A percentile compares a stretch with the other conserved stretches of the same genome.
phyloP scores from a whole-genome alignment of 2,329 filamentous ascomycete species.

The Cytospora schulzeri region DNA sequence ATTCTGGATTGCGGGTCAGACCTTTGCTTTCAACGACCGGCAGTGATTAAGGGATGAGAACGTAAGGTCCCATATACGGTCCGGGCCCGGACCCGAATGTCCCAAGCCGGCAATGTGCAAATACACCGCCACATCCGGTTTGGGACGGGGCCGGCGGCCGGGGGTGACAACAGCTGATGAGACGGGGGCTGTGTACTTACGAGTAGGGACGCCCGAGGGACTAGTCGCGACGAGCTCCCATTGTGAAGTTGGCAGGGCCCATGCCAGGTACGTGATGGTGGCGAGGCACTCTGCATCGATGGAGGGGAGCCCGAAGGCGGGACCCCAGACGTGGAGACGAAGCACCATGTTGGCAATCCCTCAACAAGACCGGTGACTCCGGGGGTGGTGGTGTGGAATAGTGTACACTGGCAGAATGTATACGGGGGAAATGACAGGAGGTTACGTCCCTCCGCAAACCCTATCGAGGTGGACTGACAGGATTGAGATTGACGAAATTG shows the following conservation, averaged over 20 bases:
- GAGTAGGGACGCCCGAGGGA: constrained; percentile 68
- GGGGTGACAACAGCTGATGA: constrained; percentile 8
- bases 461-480: constrained; percentile 18
- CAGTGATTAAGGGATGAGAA: constrained; percentile 11
- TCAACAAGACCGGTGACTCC: constrained; percentile 8
- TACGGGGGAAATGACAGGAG: constrained; percentile 19
- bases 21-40: constrained; percentile 7
- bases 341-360: constrained; percentile 46
- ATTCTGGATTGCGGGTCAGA: constrained; percentile 44
- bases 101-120: background rate
- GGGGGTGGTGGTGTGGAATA: constrained; percentile 1
- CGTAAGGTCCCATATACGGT: constrained; percentile 6
- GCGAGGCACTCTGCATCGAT: constrained; percentile 91
- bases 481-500: constrained; percentile 18
- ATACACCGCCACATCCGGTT: constrained; percentile 23
- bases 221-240: constrained; percentile 77
- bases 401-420: background rate
- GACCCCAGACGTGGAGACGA: constrained; percentile 87
- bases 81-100: background rate
- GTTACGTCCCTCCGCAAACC: constrained; percentile 15
- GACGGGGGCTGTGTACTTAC: constrained; percentile 50
- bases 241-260: constrained; percentile 55
- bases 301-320: constrained; percentile 84
- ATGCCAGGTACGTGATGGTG: constrained; percentile 73
- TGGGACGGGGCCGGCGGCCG: constrained; percentile 32